These are phyloP conservation scores for Gilbertella persicaria DNA, from an alignment of 371 early-diverging fungal genomes.

Conservation along the genomic window DNA sequence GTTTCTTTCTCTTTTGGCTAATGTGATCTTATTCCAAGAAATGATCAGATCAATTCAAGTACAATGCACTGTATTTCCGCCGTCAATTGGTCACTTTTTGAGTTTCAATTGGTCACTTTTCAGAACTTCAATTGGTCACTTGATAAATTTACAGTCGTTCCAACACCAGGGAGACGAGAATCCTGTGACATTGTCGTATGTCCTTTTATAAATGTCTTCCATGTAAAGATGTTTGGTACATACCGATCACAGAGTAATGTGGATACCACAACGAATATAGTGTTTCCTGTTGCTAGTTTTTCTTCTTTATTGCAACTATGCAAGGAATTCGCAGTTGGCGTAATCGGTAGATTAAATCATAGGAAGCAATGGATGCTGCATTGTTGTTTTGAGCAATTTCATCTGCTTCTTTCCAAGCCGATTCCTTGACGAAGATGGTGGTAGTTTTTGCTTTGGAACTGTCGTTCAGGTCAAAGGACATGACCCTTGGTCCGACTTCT, in stretches of 20 bases:
- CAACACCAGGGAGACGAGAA: constrained; percentile 7
- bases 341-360: constrained; percentile 14
- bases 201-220: constrained; percentile 7
- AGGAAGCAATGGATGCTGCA: constrained; percentile 12
- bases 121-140: constrained; percentile 11
- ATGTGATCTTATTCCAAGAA: too few species aligned
- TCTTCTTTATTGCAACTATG: constrained; percentile 15
- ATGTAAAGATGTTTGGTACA: constrained; percentile 8
- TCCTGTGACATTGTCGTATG: constrained; percentile 7
- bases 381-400: constrained; percentile 12
- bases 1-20: too few species aligned
- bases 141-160: background rate
- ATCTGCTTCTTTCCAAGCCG: constrained; percentile 15
- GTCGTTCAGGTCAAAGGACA: constrained; percentile 10
- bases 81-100: too few species aligned
- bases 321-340: constrained; percentile 13
- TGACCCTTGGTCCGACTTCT: constrained; percentile 10
- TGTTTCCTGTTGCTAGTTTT: constrained; percentile 8
- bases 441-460: constrained; percentile 14
- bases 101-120: too few species aligned
- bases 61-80: too few species aligned
- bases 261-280: constrained; percentile 6
- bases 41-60: too few species aligned
- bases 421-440: constrained; percentile 11
- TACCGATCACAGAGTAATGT: constrained; percentile 11